phyloP scores from a whole-genome alignment of 202 grass and related monocot genomes.

The Bolboschoenoplectus hybrid region DNA sequence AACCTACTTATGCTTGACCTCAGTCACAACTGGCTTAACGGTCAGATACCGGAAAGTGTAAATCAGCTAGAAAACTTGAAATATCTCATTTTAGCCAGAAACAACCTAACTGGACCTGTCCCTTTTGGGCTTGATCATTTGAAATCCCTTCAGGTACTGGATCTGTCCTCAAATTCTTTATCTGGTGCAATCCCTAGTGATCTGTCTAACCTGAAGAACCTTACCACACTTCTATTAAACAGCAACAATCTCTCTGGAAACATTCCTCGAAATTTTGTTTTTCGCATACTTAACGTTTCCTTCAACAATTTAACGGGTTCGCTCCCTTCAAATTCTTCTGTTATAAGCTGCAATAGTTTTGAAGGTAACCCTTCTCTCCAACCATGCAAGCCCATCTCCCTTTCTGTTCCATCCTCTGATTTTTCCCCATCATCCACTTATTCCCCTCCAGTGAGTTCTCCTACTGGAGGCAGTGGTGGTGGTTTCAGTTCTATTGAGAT shows the following conservation, averaged over 20 bases:
- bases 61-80: constrained; percentile 60
- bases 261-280: constrained; percentile 49
- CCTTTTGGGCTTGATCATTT: constrained; percentile 61
- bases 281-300: constrained; percentile 67
- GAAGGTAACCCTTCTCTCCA: constrained; percentile 59
- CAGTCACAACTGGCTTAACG: constrained; percentile 66
- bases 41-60: constrained; percentile 71
- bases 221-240: constrained; percentile 63
- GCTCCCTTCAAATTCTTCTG: constrained; percentile 51
- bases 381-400: constrained; percentile 47
- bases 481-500: constrained; percentile 94
- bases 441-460: constrained; percentile 42
- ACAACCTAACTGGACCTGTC: constrained; percentile 70
- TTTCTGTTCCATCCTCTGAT: constrained; percentile 32
- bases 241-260: constrained; percentile 75
- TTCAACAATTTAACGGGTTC: constrained; percentile 79
- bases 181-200: constrained; percentile 63
- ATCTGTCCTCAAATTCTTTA: constrained; percentile 86
- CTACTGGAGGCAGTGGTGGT: constrained; percentile 28
- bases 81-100: constrained; percentile 72
- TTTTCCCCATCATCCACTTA: constrained; percentile 39
- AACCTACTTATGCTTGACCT: constrained; percentile 67
- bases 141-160: constrained; percentile 70
- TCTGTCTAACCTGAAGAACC: constrained; percentile 54
- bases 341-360: constrained; percentile 52